Base-by-base conservation (phyloP, 1,139 yeast genomes). In the Pneumocystis carinii region DNA sequence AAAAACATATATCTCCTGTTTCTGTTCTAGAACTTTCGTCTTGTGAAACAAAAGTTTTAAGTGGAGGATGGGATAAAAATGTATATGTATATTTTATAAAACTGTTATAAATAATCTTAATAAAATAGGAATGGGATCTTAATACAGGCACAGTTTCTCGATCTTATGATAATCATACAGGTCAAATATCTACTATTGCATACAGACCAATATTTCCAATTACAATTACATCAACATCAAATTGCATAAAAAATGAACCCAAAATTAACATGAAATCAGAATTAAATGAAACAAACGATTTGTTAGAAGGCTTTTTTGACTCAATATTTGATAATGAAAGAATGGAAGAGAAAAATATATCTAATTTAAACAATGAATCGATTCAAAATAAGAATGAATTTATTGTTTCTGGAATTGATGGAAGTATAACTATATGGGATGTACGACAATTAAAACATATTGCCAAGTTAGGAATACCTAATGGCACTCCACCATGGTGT, bases 401-500 rank as follows among this genome's bases (percentile, higher is more conserved):
- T 71, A 75, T 90, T 78, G 80, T 94, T 3, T 84, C 96, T 0
- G 81, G 90, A 27, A 84, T 90, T 64, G 95, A 90, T 72, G 98
- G 99, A 7, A 79, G 85, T 0, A 75, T 90, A 5, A 83, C 83
- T 66, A 75, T 92, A 10, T 90, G 97, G 96, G 98, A 92, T 73
- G 75, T 81, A 4, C 79, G 98, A 66, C 73, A 79, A 1, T 71
- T 75, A 0, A 67, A 72, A 4, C 73, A 77, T 1, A 85, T 84
- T 0, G 78, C 85, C 2, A 77, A 81, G 55, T 74, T 87, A 29
- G 83, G 83, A 1, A 81, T 84, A 2, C 83, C 89, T 0, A 77
- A 79, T 6, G 83, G 83, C 0, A 81, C 84, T 0, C 96, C 97
- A 0, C 98, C 98, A 0, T 92, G 97, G 97, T 86, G 96, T 74